Conservation (phyloP, 306 rosid genomes). For the Psophocarpus tetragonolobus region DNA sequence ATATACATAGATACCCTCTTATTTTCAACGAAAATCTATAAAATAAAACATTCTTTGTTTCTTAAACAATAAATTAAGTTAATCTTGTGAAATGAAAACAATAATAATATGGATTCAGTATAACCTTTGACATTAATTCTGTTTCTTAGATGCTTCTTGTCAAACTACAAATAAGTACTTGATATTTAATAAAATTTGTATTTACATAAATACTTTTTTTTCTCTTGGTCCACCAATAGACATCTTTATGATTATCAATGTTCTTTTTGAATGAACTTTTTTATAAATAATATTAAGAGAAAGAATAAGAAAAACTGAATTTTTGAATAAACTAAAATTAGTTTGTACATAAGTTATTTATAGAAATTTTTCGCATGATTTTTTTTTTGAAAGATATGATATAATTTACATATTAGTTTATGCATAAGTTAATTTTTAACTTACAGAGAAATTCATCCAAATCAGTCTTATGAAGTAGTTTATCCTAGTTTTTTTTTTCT, state of each 20-base stretch:
- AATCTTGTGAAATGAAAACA: background rate
- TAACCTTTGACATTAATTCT: background rate
- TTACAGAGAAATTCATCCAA: too few species aligned
- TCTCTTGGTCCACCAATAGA: background rate
- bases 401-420: too few species aligned
- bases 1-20: background rate
- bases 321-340: too few species aligned
- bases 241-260: background rate
- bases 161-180: background rate
- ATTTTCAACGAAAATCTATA: conserved; percentile 28
- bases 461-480: too few species aligned
- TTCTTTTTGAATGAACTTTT: too few species aligned
- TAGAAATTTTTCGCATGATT: too few species aligned
- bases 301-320: too few species aligned
- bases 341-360: too few species aligned
- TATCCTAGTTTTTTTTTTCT: too few species aligned
- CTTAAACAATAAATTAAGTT: conserved; percentile 8
- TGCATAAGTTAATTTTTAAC: too few species aligned
- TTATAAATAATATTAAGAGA: too few species aligned
- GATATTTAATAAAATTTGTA: background rate
- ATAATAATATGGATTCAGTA: background rate
- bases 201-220: background rate
- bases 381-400: too few species aligned
- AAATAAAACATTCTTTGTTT: conserved; percentile 33
- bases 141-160: background rate